Percentiles rank a stretch among this genome's conserved stretches.
Conservation (phyloP, 345 rosid species). For the Sapria himalayana region DNA sequence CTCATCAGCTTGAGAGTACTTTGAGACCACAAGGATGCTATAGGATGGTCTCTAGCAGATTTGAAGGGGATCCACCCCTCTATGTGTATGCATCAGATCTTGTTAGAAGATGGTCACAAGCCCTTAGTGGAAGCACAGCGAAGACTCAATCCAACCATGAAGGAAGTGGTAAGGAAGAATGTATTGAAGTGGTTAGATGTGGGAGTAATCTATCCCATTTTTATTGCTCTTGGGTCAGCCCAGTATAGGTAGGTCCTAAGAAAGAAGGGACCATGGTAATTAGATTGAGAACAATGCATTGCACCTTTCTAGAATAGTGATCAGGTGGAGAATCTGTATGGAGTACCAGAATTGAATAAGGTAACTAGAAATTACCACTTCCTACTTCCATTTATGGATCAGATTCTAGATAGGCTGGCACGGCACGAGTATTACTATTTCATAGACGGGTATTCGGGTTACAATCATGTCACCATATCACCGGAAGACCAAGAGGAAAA, state of each 20-base stretch:
- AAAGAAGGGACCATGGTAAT: neutral
- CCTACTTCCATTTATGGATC: neutral
- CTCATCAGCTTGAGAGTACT: no score
- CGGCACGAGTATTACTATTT: neutral
- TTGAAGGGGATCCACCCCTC: neutral
- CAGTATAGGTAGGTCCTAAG: neutral
- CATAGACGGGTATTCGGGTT: constrained; percentile 2
- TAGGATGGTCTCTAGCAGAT: constrained; percentile 1
- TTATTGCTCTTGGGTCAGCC: neutral
- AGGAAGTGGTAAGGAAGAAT: neutral
- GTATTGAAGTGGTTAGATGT: constrained; percentile 1
- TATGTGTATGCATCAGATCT: neutral
- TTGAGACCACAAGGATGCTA: neutral
- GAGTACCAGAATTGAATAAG: neutral
- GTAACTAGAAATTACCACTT: constrained; percentile 1
- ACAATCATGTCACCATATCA: neutral
- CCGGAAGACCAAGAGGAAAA: neutral
- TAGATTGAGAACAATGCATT: neutral
- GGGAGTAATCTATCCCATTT: constrained; percentile 1
- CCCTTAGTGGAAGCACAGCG: neutral
- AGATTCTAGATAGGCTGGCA: neutral
- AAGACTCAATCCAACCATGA: neutral
- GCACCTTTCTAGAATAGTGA: neutral
- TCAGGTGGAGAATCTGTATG: neutral
- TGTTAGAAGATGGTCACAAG: neutral